Base-by-base conservation (phyloP, 495 filamentous ascomycete species). In the Cladorrhinum samala region DNA sequence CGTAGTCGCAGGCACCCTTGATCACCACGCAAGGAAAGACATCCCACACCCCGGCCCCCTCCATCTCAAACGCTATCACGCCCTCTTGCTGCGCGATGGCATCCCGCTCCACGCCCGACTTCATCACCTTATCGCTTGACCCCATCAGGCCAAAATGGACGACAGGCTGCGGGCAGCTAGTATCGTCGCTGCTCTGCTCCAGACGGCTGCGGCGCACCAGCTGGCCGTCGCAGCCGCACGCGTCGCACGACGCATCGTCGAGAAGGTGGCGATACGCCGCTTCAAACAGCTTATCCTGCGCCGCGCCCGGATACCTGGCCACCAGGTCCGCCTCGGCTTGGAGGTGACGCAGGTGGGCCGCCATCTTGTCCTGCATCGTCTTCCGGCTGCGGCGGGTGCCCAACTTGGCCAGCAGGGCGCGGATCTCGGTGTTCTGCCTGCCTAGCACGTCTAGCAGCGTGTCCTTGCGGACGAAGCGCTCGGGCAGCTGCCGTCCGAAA, bases 51-150 rank as follows among this genome's bases (percentile, higher is more conserved):
- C 73, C 73, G 13, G 74, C 72, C 0, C 67, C 72, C 54, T 74
- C 72, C 70, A 74, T 75, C 56, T 76, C 72, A 19, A 76, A 73
- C 21, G 59, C 69, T 38, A 74, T 68, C 2, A 74, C 49, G 16
- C 61, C 30, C 2, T 46, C n/a, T 7, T 33, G 2, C 0, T 33
- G n/a, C 9, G 63, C 58, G 14, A 68, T 37, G 9, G 23, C n/a
- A 24, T 69, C 67, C 7, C 67, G 63, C 17, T 51, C 19, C 3
- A 42, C 21, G 0, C 60, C 65, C 1, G 59, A 64, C 48, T 63
- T 67, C 49, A 70, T 63, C 5, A 67, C 62, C 13, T 43, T 53
- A 41, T 70, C 65, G 9, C 66, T 61, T 14, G 61, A 63, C 14
- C 49, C 60, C 1, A 70, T 56, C 3, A 27, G 14, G 4, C 67